Base-by-base conservation (phyloP, 495 filamentous ascomycete genomes). In the Penicillium manginii region DNA sequence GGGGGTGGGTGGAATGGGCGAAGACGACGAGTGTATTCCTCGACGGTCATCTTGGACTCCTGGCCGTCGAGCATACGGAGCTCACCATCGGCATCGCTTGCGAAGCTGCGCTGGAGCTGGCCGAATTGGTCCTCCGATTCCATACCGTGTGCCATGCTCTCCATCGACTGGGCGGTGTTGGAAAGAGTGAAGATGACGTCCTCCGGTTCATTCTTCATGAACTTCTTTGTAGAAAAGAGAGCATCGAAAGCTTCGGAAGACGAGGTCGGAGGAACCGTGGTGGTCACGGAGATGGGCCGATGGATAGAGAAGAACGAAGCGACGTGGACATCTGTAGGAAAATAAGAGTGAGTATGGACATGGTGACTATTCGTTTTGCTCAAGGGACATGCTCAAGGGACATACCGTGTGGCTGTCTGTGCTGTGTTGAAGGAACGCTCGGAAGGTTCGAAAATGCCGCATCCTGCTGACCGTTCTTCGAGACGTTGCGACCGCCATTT, bases 261-360 rank as follows among this genome's bases (percentile, higher is more conserved):
- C 40, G 91, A 82, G 12, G 84, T 76, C 39, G 86, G 85, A 42
- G 93, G 93, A 49, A 96, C 83, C 50, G 86, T 84, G 60, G 86
- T 83, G 26, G 90, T 93, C 64, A 97, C 83, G 54, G 91, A 96
- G 63, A 98, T 93, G 4, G 94, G 94, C 52, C 94, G 86, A 78
- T 98, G 92, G 59, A 93, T 89, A 56, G 94, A 94, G 77, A 97
- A 98, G 81, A 98, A 98, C 50, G 88, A 88, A 7, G 93, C 92
- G 31, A 96, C 79, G 60, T 87, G 87, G 45, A 97, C 80, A 68
- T 96, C 94, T 98, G 23, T 6, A 3, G 26, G 26, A 1, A 29
- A 29, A 29, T 8, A 33, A 55, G 50, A 26, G 17, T 32, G 4
- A 2, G 11, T 21, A 47, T 26, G 15, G 18, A 43, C 14, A 19